Percentiles rank a stretch among this genome's conserved stretches.
Evolutionary conservation across 164 flowering plant genomes (phyloP).

Genomic region (Vitis amurensis): DNA sequence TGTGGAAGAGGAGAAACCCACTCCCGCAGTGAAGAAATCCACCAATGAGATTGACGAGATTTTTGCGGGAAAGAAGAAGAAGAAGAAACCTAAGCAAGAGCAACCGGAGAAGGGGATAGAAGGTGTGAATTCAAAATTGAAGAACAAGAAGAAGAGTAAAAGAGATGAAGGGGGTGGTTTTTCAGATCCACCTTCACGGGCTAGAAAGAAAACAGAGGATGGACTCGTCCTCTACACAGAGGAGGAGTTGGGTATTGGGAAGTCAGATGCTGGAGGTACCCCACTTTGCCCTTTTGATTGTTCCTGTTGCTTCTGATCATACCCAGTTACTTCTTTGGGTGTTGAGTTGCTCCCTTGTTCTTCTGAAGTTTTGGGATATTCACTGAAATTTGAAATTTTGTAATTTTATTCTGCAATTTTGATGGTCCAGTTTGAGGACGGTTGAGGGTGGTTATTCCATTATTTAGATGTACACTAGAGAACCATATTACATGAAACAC

Average conservation of each 20-base stretch:
- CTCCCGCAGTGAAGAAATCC: constrained; percentile 9
- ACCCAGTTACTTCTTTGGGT: not conserved
- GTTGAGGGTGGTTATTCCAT: too few relatives aligned
- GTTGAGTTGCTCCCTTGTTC: too few relatives aligned
- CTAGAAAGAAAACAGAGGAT: constrained; percentile 47
- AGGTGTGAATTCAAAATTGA: constrained; percentile 1
- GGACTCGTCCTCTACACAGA: constrained; percentile 57
- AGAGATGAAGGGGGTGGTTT: constrained; percentile 8
- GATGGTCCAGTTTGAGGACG: too few relatives aligned
- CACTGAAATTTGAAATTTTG: too few relatives aligned
- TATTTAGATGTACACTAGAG: too few relatives aligned
- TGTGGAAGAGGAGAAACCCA: constrained; percentile 10
- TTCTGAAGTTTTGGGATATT: too few relatives aligned
- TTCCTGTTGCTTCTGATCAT: constrained; percentile 53
- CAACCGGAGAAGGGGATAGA: constrained; percentile 4
- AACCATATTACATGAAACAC: too few relatives aligned
- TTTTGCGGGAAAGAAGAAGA: constrained; percentile 27
- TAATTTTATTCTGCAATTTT: too few relatives aligned
- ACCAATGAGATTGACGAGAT: constrained; percentile 43
- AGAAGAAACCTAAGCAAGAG: not conserved
- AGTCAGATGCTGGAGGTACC: constrained; percentile 56
- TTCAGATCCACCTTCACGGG: constrained; percentile 22
- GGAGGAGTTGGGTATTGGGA: constrained; percentile 60
- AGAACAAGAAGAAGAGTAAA: constrained; percentile 20
- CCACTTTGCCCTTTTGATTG: constrained; percentile 71